Conservation (phyloP, 768 basidiomycete genomes). For the Auricularia auricula-judae region DNA sequence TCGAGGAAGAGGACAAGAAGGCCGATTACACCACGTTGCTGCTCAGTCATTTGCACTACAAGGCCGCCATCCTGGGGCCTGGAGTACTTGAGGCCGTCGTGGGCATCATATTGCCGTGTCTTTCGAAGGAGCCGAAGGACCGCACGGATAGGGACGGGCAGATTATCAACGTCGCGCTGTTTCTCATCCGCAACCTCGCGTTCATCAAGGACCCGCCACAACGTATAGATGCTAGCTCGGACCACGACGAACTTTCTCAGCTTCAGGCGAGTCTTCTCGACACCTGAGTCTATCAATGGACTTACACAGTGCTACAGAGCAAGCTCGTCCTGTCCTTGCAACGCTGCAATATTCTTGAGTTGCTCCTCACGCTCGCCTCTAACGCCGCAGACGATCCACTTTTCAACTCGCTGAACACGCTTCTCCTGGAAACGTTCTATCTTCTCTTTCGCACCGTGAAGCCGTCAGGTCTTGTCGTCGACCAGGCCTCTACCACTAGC, state of each 20-base stretch:
- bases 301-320: constrained; percentile 24
- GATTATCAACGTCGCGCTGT: constrained; percentile 77
- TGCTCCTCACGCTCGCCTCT: constrained; percentile 78
- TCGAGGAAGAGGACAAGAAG: constrained; percentile 57
- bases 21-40: constrained; percentile 84
- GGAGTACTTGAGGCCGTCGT: constrained; percentile 64
- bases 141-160: constrained; percentile 73
- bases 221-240: constrained; percentile 59
- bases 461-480: constrained; percentile 39
- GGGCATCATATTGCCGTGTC: constrained; percentile 63
- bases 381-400: constrained; percentile 67
- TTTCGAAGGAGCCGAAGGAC: constrained; percentile 60
- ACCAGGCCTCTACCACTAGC: constrained; percentile 28
- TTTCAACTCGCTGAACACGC: constrained; percentile 77
- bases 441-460: constrained; percentile 75
- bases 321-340: constrained; percentile 60
- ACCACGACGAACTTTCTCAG: constrained; percentile 66
- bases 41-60: constrained; percentile 79
- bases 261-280: constrained; percentile 41
- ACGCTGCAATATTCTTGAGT: constrained; percentile 60
- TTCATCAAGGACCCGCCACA: constrained; percentile 82
- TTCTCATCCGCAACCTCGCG: constrained; percentile 86
- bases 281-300: background rate
- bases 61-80: constrained; percentile 60
- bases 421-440: constrained; percentile 88